These are phyloP conservation scores for Irineochytrium annulatum DNA, from an alignment of 192 early-diverging fungal species.

Conservation along the genomic window DNA sequence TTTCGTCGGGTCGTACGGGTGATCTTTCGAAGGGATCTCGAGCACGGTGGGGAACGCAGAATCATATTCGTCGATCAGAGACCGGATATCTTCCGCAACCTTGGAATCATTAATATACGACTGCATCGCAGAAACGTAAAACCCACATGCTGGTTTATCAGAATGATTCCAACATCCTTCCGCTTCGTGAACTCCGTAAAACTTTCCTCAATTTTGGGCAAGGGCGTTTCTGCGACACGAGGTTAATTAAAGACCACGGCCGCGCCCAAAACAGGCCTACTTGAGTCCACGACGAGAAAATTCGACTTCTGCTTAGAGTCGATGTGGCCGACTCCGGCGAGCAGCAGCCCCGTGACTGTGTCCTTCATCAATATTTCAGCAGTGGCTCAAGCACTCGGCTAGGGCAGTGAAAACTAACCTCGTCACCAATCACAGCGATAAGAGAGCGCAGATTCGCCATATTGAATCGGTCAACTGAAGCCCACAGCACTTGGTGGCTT, in stretches of 20 bases:
- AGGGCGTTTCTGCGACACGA: slow-evolving; percentile 39
- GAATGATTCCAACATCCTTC: slow-evolving; percentile 95
- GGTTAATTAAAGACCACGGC: neutral
- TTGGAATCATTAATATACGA: slow-evolving; percentile 21
- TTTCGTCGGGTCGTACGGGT: slow-evolving; percentile 86
- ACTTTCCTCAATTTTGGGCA: slow-evolving; percentile 50
- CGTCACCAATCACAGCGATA: slow-evolving; percentile 54
- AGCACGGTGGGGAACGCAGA: slow-evolving; percentile 95
- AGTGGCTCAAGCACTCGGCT: neutral
- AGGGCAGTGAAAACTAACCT: slow-evolving; percentile 35
- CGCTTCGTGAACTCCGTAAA: slow-evolving; percentile 86
- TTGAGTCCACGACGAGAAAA: slow-evolving; percentile 93
- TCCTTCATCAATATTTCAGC: slow-evolving; percentile 16
- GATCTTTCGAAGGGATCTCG: slow-evolving; percentile 99
- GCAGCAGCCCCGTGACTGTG: slow-evolving; percentile 89
- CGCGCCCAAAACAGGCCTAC: slow-evolving; percentile 43
- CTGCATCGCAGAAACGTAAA: neutral
- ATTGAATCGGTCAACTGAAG: too few relatives aligned
- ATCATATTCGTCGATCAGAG: slow-evolving; percentile 82
- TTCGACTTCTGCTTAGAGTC: slow-evolving; percentile 89
- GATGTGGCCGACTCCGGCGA: slow-evolving; percentile 95
- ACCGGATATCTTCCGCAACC: slow-evolving; percentile 91
- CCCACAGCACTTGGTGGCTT: too few relatives aligned
- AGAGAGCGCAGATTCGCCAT: too few relatives aligned
- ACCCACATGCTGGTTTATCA: slow-evolving; percentile 93